phyloP scores from a whole-genome alignment of 805 yeast genomes.

The Tetrapisispora namnaoensis region DNA sequence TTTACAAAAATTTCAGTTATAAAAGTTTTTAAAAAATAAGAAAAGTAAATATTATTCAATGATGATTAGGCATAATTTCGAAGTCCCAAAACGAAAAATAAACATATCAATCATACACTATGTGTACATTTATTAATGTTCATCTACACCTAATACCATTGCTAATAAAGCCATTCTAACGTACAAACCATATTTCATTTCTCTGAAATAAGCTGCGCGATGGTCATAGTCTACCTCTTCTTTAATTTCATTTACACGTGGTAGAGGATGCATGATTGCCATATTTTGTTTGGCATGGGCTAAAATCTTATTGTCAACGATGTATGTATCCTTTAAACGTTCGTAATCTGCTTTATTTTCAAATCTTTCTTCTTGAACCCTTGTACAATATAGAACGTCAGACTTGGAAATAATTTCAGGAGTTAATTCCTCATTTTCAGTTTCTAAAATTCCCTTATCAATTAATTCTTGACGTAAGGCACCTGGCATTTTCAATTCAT shows the following conservation, averaged over 20 bases:
- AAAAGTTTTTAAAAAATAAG: not conserved
- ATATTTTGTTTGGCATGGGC: slow-evolving; percentile 93
- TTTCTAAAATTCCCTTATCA: slow-evolving; percentile 56
- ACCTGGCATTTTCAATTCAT: slow-evolving; percentile 75
- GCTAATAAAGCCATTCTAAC: slow-evolving; percentile 98
- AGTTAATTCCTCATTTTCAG: slow-evolving; percentile 69
- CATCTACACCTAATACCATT: slow-evolving; percentile 94
- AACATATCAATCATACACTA: no score
- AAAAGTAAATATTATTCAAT: not conserved
- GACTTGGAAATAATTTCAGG: slow-evolving; percentile 79
- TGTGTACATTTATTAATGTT: slow-evolving; percentile 27
- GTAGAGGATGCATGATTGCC: slow-evolving; percentile 98
- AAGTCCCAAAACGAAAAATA: slow-evolving; percentile 3
- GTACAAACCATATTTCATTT: slow-evolving; percentile 96
- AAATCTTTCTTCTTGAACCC: slow-evolving; percentile 97
- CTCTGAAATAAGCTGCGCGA: slow-evolving; percentile 99
- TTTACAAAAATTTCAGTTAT: not conserved
- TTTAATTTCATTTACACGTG: slow-evolving; percentile 90
- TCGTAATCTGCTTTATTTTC: slow-evolving; percentile 64
- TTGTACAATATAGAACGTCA: slow-evolving; percentile 94
- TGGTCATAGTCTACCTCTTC: slow-evolving; percentile 99
- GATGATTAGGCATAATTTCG: not conserved
- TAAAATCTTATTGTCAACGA: slow-evolving; percentile 85
- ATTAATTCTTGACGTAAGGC: slow-evolving; percentile 57
- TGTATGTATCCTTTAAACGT: slow-evolving; percentile 80